phyloP scores from a whole-genome alignment of 1,284 basidiomycete genomes.

The Cutaneotrichosporon arboriforme region DNA sequence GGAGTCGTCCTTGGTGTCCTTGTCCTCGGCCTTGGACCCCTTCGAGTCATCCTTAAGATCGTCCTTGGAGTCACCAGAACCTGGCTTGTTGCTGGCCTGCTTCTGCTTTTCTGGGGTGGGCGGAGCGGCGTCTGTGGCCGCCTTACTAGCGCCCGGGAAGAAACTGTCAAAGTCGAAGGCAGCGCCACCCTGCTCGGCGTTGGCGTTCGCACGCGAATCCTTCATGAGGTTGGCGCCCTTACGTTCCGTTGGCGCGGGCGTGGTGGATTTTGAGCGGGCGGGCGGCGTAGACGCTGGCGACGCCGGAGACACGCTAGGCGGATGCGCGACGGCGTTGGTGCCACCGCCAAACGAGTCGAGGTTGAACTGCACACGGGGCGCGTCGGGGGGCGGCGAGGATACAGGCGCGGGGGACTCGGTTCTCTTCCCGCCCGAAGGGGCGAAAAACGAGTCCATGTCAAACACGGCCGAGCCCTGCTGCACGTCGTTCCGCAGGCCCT shows the following conservation, averaged over 20 bases:
- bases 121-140: neutral
- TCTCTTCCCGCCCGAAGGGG: neutral
- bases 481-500: slow-evolving; percentile 43
- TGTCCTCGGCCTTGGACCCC: slow-evolving; percentile 53
- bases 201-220: neutral
- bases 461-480: slow-evolving; percentile 48
- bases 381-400: slow-evolving; percentile 26
- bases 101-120: neutral
- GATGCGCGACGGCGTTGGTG: neutral
- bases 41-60: slow-evolving; percentile 10
- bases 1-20: slow-evolving; percentile 67
- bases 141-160: neutral
- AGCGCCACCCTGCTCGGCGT: neutral
- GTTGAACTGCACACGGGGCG: slow-evolving; percentile 46
- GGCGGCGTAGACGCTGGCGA: neutral
- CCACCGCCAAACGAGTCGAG: slow-evolving; percentile 35
- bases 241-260: neutral
- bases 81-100: slow-evolving; percentile 4
- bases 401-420: neutral
- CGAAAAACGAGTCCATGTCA: slow-evolving; percentile 43
- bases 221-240: slow-evolving; percentile 2
- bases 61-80: no score
- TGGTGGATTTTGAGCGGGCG: neutral
- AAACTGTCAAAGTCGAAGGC: slow-evolving; percentile 1
- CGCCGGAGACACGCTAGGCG: neutral